A percentile compares a stretch with the other conserved stretches of the same genome.
These are phyloP conservation scores for Starmerella kuoi DNA, from an alignment of 805 yeast genomes.

Conservation along the genomic window DNA sequence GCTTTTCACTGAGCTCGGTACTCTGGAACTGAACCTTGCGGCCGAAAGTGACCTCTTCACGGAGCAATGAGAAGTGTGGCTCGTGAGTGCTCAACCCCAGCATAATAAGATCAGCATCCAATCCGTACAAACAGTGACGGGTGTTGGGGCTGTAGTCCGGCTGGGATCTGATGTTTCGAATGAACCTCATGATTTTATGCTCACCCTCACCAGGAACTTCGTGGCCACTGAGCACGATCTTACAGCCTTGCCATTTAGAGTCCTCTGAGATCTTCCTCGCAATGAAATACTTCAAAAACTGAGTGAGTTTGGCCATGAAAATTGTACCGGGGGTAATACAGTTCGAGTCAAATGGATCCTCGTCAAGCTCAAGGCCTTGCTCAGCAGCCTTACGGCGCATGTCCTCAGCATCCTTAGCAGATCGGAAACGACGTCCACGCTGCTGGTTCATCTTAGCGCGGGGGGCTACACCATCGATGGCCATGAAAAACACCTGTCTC, in stretches of 20 bases:
- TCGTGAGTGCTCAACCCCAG: conserved; percentile 94
- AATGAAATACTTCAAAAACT: conserved; percentile 77
- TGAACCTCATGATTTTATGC: conserved; percentile 92
- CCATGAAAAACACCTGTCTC: conserved; percentile 76
- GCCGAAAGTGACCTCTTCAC: conserved; percentile 94
- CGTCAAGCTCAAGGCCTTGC: conserved; percentile 67
- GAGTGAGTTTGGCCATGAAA: conserved; percentile 82
- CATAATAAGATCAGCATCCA: conserved; percentile 96
- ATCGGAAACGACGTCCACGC: conserved; percentile 80
- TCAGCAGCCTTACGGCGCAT: conserved; percentile 29
- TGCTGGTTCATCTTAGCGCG: conserved; percentile 97
- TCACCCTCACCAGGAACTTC: conserved; percentile 99
- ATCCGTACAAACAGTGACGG: conserved; percentile 89
- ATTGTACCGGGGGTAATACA: conserved; percentile 98
- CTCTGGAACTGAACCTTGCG: conserved; percentile 28
- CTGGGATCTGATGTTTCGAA: conserved; percentile 77
- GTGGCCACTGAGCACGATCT: conserved; percentile 85
- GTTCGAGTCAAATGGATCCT: conserved; percentile 82
- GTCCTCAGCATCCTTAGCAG: conserved; percentile 79
- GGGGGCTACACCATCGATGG: conserved; percentile 98
- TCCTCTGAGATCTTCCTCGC: conserved; percentile 76
- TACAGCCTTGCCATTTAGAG: conserved; percentile 83
- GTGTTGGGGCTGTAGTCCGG: conserved; percentile 86
- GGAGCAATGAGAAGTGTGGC: conserved; percentile 83
- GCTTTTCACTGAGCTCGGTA: conserved; percentile 57